Evolutionary conservation across 1,284 basidiomycete species (phyloP).

Genomic region (Heterobasidion parviporum): DNA sequence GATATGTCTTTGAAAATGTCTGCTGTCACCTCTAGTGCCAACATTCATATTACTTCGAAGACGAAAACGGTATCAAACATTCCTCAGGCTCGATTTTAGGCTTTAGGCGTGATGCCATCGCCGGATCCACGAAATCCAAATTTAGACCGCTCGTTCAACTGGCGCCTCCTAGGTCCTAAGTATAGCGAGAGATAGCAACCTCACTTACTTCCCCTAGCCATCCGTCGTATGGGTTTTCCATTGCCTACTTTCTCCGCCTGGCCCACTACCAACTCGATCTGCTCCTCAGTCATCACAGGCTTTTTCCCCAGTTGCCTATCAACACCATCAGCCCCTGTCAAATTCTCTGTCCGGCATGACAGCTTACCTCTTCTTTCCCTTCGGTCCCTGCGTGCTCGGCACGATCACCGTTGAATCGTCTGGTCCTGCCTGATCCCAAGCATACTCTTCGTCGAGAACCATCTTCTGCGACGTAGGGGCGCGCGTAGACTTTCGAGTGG

Average conservation of each 20-base stretch:
- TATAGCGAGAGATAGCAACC: not conserved
- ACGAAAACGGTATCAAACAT: too few species aligned
- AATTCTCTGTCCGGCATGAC: not conserved
- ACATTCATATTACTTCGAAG: too few species aligned
- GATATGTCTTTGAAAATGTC: too few species aligned
- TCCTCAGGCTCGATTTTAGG: too few species aligned
- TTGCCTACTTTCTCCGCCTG: constrained; percentile 7
- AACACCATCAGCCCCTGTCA: not conserved
- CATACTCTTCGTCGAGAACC: constrained; percentile 1
- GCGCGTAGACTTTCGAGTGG: not conserved
- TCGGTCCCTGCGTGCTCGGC: constrained; percentile 20
- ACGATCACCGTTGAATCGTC: constrained; percentile 24
- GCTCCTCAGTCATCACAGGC: constrained; percentile 32
- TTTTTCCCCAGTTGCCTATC: constrained; percentile 35
- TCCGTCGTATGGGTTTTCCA: constrained; percentile 10
- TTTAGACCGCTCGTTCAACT: too few species aligned
- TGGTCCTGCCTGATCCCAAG: constrained; percentile 3
- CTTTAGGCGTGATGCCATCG: too few species aligned
- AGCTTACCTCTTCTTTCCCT: constrained; percentile 31
- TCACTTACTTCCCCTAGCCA: constrained; percentile 13
- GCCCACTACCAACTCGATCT: constrained; percentile 24
- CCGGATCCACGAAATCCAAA: too few species aligned
- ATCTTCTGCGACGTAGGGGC: not conserved
- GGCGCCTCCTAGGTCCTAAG: too few species aligned
- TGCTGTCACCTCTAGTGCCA: too few species aligned